These are phyloP conservation scores for Calonectria pauciramosa DNA, from an alignment of 2,329 filamentous ascomycete species.

Conservation along the genomic window DNA sequence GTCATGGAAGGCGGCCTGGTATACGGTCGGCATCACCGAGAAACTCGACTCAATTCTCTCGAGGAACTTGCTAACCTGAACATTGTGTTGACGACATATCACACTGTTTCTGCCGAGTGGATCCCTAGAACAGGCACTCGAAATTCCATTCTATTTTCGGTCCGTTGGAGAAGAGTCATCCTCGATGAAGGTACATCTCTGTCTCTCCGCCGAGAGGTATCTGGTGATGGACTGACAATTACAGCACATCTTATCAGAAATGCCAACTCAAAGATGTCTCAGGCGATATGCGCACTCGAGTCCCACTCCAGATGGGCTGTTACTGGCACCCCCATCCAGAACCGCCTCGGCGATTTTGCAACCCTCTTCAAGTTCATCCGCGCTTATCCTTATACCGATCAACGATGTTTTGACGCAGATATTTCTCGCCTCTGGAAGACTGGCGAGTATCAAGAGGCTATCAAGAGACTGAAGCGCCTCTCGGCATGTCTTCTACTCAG, in stretches of 20 bases:
- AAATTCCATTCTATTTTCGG: conserved; percentile 48
- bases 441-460: conserved; percentile 52
- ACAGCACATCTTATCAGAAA: conserved; percentile 38
- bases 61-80: conserved; percentile 32
- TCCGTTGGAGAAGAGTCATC: conserved; percentile 50
- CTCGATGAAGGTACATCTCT: conserved; percentile 34
- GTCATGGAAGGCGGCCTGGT: conserved; percentile 36
- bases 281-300: conserved; percentile 54
- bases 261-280: conserved; percentile 31
- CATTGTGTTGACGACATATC: conserved; percentile 58
- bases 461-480: conserved; percentile 55
- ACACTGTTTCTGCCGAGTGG: conserved; percentile 56
- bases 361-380: conserved; percentile 59
- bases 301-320: conserved; percentile 59
- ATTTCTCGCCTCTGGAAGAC: conserved; percentile 53
- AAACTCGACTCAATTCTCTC: conserved; percentile 31
- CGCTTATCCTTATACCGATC: conserved; percentile 54
- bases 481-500: conserved; percentile 55
- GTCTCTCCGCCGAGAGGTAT: accelerated
- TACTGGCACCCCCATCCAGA: conserved; percentile 65
- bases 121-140: conserved; percentile 17
- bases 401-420: conserved; percentile 29
- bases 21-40: conserved; percentile 49
- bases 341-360: conserved; percentile 57
- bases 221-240: background rate